Percentiles rank a stretch among this genome's conserved stretches.
Conservation (phyloP, 257 asterid genomes). For the Solanum chaucha region DNA sequence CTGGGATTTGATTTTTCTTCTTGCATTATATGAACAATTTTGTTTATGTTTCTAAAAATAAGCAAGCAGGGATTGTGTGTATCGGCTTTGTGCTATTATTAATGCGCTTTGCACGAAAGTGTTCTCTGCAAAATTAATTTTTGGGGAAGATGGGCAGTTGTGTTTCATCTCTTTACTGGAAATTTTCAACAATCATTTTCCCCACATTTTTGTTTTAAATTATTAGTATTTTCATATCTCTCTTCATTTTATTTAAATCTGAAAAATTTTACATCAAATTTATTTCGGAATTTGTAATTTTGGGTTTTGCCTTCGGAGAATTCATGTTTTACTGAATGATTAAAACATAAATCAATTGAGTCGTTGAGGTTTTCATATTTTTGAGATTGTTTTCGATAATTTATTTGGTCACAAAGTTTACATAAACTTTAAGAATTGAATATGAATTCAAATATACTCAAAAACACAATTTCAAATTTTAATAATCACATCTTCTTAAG, state of each 20-base stretch:
- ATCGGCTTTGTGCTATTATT: conserved; percentile 16
- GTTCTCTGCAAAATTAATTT: conserved; percentile 30
- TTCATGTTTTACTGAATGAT: neutral
- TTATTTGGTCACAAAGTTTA: no score
- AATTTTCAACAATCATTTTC: conserved; percentile 52
- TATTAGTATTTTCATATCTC: neutral
- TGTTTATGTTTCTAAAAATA: neutral
- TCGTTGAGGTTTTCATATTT: no score
- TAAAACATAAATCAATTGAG: no score
- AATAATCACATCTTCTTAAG: neutral
- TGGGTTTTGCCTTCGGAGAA: neutral
- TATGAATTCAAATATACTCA: no score
- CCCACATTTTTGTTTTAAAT: conserved; percentile 3
- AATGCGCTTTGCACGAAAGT: conserved; percentile 48
- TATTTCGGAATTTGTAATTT: neutral
- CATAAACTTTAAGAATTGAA: no score
- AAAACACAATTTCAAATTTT: no score
- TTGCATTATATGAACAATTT: neutral
- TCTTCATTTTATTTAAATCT: no score
- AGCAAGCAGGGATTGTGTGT: conserved; percentile 56
- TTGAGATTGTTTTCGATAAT: no score
- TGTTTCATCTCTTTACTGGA: conserved; percentile 25
- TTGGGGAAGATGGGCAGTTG: conserved; percentile 57
- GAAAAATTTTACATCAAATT: neutral
- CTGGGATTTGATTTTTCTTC: neutral